Evolutionary conservation across 2,329 filamentous ascomycete species (phyloP), one percentile per base, ranked within the genome.

Genomic region (Fusarium nematophilum): DNA sequence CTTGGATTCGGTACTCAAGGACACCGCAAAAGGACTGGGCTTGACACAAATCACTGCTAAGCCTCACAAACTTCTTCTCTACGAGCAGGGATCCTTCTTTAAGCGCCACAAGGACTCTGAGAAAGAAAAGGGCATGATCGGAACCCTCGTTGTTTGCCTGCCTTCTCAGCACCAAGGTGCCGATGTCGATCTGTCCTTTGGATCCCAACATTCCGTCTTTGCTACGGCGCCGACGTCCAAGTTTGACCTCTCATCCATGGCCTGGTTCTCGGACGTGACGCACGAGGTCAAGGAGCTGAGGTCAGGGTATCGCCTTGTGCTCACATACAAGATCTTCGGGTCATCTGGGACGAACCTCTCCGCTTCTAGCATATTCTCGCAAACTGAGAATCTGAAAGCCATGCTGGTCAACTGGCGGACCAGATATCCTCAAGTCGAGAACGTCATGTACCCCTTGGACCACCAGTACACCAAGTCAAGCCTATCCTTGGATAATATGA

Each of bases 291-390:
- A 27, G 6, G 17, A 46, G 40, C 25, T 54, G 13, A 52, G 13
- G 34, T 57, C 44, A 25, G 61, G 59, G 3, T 33, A 60, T 31
- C 51, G 59, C 2, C 44, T 62, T n/a, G 39, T 64, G 2, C 55
- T 64, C n/a, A 49, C 48, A n/a, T 62, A 57, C 44, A 58, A 59
- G 14, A 9, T 59, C 8, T 62, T 57, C 10, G 39, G n/a, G n/a
- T n/a, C 25, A 5, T 1, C 5, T 3, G 15, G 9, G 14, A 5
- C 17, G 17, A 10, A 21, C 5, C 5, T 49, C 9, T 52, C 53
- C 15, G 45, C 53, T 9, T 39, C 42, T 8, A 14, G 30, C 5
- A 4, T 50, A 18, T 23, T 14, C 8, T 33, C 40, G 3, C 33
- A 59, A 9, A 45, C n/a, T 4, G 11, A 50, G 6, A 17, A 17